Base-by-base conservation (phyloP, 352 stramenopile genomes). In the Pythium chondricola region DNA sequence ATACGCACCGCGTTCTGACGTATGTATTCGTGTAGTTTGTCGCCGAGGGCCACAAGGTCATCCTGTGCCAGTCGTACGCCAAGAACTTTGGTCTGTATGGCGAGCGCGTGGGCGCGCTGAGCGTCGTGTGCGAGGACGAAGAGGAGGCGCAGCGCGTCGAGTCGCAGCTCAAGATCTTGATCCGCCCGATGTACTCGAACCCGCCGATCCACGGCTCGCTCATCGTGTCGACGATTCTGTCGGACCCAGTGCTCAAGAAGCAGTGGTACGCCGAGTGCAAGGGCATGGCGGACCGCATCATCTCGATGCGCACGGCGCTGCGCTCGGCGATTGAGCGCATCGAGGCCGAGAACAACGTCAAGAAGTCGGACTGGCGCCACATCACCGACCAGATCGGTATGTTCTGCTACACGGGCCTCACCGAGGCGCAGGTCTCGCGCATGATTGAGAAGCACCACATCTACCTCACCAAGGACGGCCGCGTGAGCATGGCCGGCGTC, bases 11-110 rank as follows among this genome's bases (percentile, higher is more conserved):
- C n/a, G n/a, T n/a, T n/a, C 24, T 43, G 18, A 6, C 21, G 53
- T 21, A 16, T 71, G 70, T 99, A n/a, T n/a, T n/a, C n/a, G n/a
- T n/a, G n/a, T n/a, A n/a, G n/a, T 99, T 74, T 48, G 97, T 99
- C 6, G 91, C 97, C 48, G 93, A 99, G 50, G 97, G 97, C 26
- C 96, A 99, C 78, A 91, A 97, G 52, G 83, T 99, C 63, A 68
- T 97, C 14, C 69, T 99, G 44, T 92, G 93, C 30, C 97, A 99
- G 83, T 98, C 88, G 62, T 99, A 98, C 72, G 97, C 96, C 35
- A 99, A 99, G 82, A 99, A 99, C 89, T 99, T 99, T 69, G 97
- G 97, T 51, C 85, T 99, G 10, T 99, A 99, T 75, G 97, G 97
- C 47, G 95, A 99, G 67, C 80, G 97, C 61, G 88, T 99, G 21